Percentiles rank a stretch among this genome's conserved stretches.
phyloP scores from a whole-genome alignment of 169 alveolate species.

The Perkinsus chesapeaki region DNA sequence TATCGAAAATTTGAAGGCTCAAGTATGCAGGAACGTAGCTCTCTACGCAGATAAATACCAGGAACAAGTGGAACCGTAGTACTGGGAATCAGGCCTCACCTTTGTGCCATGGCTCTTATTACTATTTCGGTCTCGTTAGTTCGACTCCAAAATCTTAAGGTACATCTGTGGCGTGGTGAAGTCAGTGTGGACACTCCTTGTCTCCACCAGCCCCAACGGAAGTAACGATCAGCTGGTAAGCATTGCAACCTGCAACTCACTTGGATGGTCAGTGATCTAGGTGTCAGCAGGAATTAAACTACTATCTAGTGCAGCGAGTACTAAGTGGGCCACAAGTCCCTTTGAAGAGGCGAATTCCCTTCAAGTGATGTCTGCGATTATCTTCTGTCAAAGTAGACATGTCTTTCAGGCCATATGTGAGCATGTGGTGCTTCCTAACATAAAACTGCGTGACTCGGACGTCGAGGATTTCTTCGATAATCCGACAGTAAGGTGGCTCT shows the following conservation, averaged over 20 bases:
- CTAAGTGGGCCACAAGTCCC: constrained; percentile 3
- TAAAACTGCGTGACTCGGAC: neutral
- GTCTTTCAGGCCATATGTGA: neutral
- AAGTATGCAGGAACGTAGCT: constrained; percentile 3
- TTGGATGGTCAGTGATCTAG: neutral
- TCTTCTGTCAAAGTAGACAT: neutral
- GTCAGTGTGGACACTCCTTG: neutral
- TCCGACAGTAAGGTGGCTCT: constrained; percentile 6
- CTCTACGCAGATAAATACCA: constrained; percentile 15
- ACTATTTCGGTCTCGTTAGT: neutral
- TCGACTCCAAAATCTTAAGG: neutral
- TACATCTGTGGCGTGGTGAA: constrained; percentile 4
- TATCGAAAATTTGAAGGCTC: neutral
- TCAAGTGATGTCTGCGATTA: neutral
- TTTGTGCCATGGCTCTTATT: neutral
- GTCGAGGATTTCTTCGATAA: constrained; percentile 8
- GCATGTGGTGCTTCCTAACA: neutral
- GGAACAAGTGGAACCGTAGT: constrained; percentile 6
- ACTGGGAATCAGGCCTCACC: neutral
- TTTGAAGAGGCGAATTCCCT: neutral
- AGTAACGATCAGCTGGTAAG: constrained; percentile 5
- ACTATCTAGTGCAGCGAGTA: neutral
- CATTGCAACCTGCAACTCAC: neutral
- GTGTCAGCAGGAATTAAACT: neutral
- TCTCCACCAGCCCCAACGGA: neutral